These are phyloP conservation scores for Ramichloridium luteum DNA, from an alignment of 2,329 filamentous ascomycete species.

Conservation along the genomic window DNA sequence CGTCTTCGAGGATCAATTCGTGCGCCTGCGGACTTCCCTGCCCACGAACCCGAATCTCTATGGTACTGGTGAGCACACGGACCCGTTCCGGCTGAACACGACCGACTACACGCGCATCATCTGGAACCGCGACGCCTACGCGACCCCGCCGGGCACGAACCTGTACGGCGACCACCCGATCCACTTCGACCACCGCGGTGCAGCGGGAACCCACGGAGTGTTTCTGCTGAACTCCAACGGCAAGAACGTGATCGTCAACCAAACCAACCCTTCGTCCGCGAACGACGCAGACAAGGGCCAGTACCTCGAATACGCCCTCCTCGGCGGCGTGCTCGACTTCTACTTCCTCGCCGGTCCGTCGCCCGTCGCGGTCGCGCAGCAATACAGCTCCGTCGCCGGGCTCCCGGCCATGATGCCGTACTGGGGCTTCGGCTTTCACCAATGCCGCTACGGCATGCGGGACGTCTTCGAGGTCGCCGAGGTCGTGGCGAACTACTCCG, in stretches of 20 bases:
- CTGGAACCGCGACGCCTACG: constrained; percentile 56
- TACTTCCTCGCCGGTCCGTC: constrained; percentile 40
- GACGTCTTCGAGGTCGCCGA: constrained; percentile 55
- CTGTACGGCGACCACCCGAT: constrained; percentile 63
- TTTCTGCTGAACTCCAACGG: constrained; percentile 60
- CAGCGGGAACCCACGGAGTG: constrained; percentile 47
- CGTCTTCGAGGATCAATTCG: constrained; percentile 67
- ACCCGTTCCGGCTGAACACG: constrained; percentile 48
- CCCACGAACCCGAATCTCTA: constrained; percentile 60
- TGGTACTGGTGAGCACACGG: constrained; percentile 66
- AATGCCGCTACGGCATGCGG: constrained; percentile 38
- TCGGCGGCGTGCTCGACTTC: constrained; percentile 62
- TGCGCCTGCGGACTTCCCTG: constrained; percentile 58
- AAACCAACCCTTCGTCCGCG: too few relatives aligned
- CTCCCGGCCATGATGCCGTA: constrained; percentile 39
- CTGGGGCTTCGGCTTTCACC: constrained; percentile 42
- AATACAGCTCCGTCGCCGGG: constrained; percentile 40
- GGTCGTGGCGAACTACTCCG: constrained; percentile 52
- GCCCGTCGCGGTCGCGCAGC: constrained; percentile 35
- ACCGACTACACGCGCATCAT: constrained; percentile 58
- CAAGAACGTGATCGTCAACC: constrained; percentile 66
- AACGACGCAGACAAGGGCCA: too few relatives aligned
- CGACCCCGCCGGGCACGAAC: constrained; percentile 48
- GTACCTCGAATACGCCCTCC: constrained; percentile 66
- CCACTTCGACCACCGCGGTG: constrained; percentile 59